Evolutionary conservation across 2,329 filamentous ascomycete species (phyloP).

Genomic region (Fusarium oligoseptatum): DNA sequence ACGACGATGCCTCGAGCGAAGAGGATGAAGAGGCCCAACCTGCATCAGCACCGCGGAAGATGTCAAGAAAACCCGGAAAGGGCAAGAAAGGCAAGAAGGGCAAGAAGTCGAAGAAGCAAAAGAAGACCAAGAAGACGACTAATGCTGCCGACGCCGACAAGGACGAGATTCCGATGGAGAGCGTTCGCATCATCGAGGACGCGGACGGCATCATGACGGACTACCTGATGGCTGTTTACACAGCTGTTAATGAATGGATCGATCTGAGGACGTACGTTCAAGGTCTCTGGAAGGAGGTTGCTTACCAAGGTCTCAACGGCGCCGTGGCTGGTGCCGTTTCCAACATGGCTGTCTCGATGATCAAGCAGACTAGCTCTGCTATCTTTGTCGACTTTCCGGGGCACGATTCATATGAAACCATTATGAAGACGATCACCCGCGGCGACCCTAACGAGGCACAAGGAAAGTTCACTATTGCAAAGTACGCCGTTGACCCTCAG

Average conservation of each 20-base stretch:
- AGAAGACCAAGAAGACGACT: slow-evolving; percentile 2
- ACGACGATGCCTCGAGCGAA: slow-evolving; percentile 13
- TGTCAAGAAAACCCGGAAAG: slow-evolving; percentile 3
- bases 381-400: slow-evolving; percentile 63
- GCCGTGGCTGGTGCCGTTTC: slow-evolving; percentile 60
- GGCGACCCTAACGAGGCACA: slow-evolving; percentile 51
- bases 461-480: slow-evolving; percentile 12
- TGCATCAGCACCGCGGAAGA: not conserved
- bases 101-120: slow-evolving; percentile 23
- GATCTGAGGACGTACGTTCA: slow-evolving; percentile 57
- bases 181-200: slow-evolving; percentile 58
- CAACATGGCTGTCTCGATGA: slow-evolving; percentile 57
- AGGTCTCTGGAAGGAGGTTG: slow-evolving; percentile 58
- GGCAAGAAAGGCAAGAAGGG: slow-evolving; percentile 34
- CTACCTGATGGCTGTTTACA: slow-evolving; percentile 60
- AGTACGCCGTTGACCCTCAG: not conserved
- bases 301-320: slow-evolving; percentile 59
- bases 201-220: slow-evolving; percentile 53
- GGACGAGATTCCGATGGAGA: slow-evolving; percentile 59
- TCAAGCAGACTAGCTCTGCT: slow-evolving; percentile 52
- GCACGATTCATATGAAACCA: slow-evolving; percentile 57
- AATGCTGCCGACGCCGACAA: slow-evolving; percentile 37
- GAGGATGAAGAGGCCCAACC: slow-evolving; percentile 9
- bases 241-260: slow-evolving; percentile 53
- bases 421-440: slow-evolving; percentile 57